Evolutionary conservation across 805 yeast species (phyloP).

Genomic region (Ogataea corticis): DNA sequence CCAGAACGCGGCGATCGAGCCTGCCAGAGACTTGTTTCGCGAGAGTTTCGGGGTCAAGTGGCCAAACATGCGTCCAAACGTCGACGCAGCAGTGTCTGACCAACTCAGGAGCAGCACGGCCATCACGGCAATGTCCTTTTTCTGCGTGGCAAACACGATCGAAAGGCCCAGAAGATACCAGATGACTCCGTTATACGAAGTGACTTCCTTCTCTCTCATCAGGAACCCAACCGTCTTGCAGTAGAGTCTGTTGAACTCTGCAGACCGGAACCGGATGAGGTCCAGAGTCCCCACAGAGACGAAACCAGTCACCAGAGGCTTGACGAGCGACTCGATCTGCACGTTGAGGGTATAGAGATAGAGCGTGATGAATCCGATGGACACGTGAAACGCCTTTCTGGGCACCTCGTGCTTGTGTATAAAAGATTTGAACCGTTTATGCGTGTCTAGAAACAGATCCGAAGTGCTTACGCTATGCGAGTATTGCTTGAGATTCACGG

Average conservation of each 20-base stretch:
- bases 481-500: neutral
- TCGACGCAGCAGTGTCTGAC: constrained; percentile 98
- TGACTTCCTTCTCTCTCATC: constrained; percentile 81
- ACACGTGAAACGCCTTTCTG: constrained; percentile 83
- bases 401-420: constrained; percentile 78
- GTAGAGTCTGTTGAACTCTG: constrained; percentile 63
- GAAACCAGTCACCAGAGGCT: constrained; percentile 59
- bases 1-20: constrained; percentile 81
- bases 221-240: constrained; percentile 72
- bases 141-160: constrained; percentile 65
- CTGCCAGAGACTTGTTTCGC: constrained; percentile 81
- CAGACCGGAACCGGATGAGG: constrained; percentile 59
- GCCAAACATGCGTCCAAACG: constrained; percentile 86
- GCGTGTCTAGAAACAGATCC: constrained; percentile 27
- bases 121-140: constrained; percentile 80
- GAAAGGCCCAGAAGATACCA: constrained; percentile 83
- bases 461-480: constrained; percentile 21
- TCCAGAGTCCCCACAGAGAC: constrained; percentile 62
- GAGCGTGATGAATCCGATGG: constrained; percentile 82
- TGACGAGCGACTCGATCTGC: constrained; percentile 55
- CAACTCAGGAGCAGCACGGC: constrained; percentile 83
- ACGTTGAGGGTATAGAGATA: constrained; percentile 67
- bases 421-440: constrained; percentile 30
- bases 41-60: constrained; percentile 77
- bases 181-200: constrained; percentile 77